These are phyloP conservation scores for Hypoxylon rickii DNA, from an alignment of 495 filamentous ascomycete genomes.

Conservation along the genomic window DNA sequence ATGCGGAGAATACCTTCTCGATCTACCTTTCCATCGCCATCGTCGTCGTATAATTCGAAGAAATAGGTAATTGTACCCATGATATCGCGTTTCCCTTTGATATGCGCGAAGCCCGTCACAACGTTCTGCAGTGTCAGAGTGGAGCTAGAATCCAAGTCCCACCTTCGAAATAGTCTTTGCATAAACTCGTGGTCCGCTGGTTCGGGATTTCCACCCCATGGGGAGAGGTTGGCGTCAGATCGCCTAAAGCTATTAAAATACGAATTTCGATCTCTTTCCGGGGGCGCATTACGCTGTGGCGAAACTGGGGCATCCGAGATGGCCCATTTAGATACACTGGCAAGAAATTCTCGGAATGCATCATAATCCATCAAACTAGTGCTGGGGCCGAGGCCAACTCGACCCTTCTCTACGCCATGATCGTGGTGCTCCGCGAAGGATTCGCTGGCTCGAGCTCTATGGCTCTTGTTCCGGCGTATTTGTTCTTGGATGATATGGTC, in stretches of 20 bases:
- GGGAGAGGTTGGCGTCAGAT: slow-evolving; percentile 55
- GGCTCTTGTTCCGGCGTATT: slow-evolving; percentile 63
- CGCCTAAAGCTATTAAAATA: slow-evolving; percentile 57
- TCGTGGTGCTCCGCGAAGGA: slow-evolving; percentile 45
- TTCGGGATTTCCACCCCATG: slow-evolving; percentile 76
- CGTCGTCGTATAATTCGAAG: slow-evolving; percentile 95
- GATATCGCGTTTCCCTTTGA: slow-evolving; percentile 91
- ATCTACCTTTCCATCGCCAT: slow-evolving; percentile 90
- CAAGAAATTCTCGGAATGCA: slow-evolving; percentile 90
- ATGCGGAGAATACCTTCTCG: slow-evolving; percentile 94
- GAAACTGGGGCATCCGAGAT: slow-evolving; percentile 71
- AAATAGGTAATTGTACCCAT: slow-evolving; percentile 98
- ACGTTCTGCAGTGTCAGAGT: slow-evolving; percentile 85
- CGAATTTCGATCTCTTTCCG: slow-evolving; percentile 55
- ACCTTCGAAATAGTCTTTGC: slow-evolving; percentile 82
- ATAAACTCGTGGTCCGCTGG: slow-evolving; percentile 97
- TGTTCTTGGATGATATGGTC: slow-evolving; percentile 76
- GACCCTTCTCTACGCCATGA: slow-evolving; percentile 67
- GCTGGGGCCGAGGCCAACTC: slow-evolving; percentile 88
- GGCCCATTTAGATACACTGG: slow-evolving; percentile 88
- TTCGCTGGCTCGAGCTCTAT: slow-evolving; percentile 58
- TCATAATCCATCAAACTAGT: slow-evolving; percentile 93
- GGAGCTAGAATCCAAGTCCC: slow-evolving; percentile 78
- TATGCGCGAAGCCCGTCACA: slow-evolving; percentile 82
- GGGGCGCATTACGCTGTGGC: slow-evolving; percentile 56